A percentile compares a stretch with the other conserved stretches of the same genome.
Conservation (phyloP, 2,329 filamentous ascomycete species). For the Aspergillus texensis region DNA sequence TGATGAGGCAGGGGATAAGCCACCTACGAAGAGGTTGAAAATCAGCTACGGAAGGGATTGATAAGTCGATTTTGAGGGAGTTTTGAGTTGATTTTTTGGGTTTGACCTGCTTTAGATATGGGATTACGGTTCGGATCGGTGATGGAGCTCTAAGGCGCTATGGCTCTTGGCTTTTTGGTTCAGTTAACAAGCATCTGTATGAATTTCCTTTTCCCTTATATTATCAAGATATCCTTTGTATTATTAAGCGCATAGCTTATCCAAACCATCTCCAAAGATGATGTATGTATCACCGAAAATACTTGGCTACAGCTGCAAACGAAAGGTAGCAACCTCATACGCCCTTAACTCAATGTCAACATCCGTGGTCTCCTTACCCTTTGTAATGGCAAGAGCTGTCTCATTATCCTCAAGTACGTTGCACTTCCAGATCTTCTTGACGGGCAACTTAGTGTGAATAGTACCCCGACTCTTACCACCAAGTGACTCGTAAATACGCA, state of each 20-base stretch:
- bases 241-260: neutral
- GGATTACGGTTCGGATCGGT: constrained; percentile 1
- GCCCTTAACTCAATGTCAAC: constrained; percentile 70
- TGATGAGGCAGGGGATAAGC: constrained; percentile 39
- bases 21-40: constrained; percentile 47
- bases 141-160: constrained; percentile 3
- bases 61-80: constrained; percentile 10
- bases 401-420: constrained; percentile 89
- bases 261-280: neutral
- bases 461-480: constrained; percentile 77
- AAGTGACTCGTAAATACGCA: constrained; percentile 85
- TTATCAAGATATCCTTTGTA: constrained; percentile 11
- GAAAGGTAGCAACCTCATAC: constrained; percentile 84
- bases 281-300: neutral
- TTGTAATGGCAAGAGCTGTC: constrained; percentile 61
- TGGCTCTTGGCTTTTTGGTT: neutral
- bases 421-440: constrained; percentile 78
- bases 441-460: constrained; percentile 67
- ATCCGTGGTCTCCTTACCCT: constrained; percentile 38
- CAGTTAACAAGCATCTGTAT: neutral
- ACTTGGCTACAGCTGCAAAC: constrained; percentile 57
- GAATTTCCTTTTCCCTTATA: neutral
- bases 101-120: constrained; percentile 11
- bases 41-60: constrained; percentile 49
- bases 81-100: constrained; percentile 10